Evolutionary conservation across 192 early-diverging fungal genomes (phyloP).

Genomic region (Kickxella alabastrina): DNA sequence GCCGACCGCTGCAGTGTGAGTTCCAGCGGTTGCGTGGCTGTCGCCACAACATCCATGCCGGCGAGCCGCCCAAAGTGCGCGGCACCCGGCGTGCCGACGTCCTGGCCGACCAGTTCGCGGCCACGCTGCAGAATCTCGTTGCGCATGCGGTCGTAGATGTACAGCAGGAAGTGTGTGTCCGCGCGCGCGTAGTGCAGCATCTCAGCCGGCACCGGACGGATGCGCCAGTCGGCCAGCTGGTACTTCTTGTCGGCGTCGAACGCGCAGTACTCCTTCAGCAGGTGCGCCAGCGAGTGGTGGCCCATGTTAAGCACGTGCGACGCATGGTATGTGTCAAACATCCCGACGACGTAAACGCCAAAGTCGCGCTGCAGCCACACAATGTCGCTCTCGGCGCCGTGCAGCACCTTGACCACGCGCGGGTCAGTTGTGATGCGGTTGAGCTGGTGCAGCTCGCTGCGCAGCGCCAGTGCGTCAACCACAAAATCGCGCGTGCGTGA

Average conservation of each 20-base stretch:
- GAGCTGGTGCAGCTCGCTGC: slow-evolving; percentile 65
- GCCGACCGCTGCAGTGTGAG: slow-evolving; percentile 59
- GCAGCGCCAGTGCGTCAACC: slow-evolving; percentile 81
- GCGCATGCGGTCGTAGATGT: slow-evolving; percentile 91
- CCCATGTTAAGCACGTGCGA: slow-evolving; percentile 79
- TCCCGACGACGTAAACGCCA: slow-evolving; percentile 90
- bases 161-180: slow-evolving; percentile 95
- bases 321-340: slow-evolving; percentile 97
- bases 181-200: slow-evolving; percentile 89
- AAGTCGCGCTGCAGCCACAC: slow-evolving; percentile 97
- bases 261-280: slow-evolving; percentile 75
- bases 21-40: slow-evolving; percentile 28
- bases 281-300: slow-evolving; percentile 74
- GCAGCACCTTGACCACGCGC: slow-evolving; percentile 83
- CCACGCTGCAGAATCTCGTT: slow-evolving; percentile 66
- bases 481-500: slow-evolving; percentile 85
- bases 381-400: slow-evolving; percentile 96
- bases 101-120: slow-evolving; percentile 26
- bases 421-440: slow-evolving; percentile 89
- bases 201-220: slow-evolving; percentile 87
- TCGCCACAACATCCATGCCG: slow-evolving; percentile 41
- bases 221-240: slow-evolving; percentile 97
- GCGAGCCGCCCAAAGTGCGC: slow-evolving; percentile 31
- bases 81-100: slow-evolving; percentile 33
- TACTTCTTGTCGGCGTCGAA: slow-evolving; percentile 87